Evolutionary conservation across 768 basidiomycete species (phyloP).

Genomic region (Porpolomopsis calyptriformis): DNA sequence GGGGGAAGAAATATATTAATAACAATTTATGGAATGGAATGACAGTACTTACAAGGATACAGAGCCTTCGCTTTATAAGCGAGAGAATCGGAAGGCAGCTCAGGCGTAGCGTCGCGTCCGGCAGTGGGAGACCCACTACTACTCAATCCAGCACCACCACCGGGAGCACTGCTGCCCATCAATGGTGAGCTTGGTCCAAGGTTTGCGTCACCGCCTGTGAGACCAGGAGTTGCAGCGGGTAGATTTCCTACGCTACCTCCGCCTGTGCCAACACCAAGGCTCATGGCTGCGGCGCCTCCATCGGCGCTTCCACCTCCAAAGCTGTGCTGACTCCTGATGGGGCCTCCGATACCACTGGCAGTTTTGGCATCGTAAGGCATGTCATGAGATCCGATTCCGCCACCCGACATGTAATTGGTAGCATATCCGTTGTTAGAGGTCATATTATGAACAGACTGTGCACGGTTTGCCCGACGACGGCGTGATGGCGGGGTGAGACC

Average conservation of each 20-base stretch:
- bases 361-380: constrained; percentile 57
- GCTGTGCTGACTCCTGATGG: constrained; percentile 44
- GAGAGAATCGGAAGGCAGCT: constrained; percentile 32
- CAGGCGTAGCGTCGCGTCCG: constrained; percentile 12
- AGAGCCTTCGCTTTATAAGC: constrained; percentile 78
- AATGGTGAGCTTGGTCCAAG: constrained; percentile 52
- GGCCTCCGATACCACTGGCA: constrained; percentile 35
- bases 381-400: constrained; percentile 59
- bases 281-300: constrained; percentile 27
- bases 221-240: constrained; percentile 28
- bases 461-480: constrained; percentile 61
- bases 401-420: constrained; percentile 52
- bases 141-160: constrained; percentile 30
- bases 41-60: constrained; percentile 63
- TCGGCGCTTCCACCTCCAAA: constrained; percentile 38
- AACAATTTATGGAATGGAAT: constrained; percentile 9
- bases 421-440: constrained; percentile 51
- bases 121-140: constrained; percentile 13
- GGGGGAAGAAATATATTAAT: constrained; percentile 16
- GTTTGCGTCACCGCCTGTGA: constrained; percentile 25
- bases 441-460: constrained; percentile 54
- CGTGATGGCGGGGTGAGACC: constrained; percentile 75
- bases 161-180: constrained; percentile 56
- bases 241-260: constrained; percentile 50
- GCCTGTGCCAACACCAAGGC: constrained; percentile 26